Conservation (phyloP, 164 flowering plant genomes). For the Hamamelis virginiana region DNA sequence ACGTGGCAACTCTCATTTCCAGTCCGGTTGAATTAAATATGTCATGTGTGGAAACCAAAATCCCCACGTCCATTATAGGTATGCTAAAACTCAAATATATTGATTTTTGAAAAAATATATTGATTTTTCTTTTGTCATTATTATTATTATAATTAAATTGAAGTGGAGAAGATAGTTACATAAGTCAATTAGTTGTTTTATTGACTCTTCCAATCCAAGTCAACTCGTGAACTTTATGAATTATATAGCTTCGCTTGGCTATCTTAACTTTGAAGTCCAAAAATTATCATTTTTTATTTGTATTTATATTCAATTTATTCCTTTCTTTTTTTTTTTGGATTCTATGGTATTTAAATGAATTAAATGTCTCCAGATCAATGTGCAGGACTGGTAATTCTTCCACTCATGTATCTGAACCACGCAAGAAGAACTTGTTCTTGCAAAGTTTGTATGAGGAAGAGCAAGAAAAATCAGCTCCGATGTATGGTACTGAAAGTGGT, state of each 20-base stretch:
- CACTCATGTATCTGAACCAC: constrained; percentile 59
- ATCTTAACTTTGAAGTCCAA: neutral
- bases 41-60: too few relatives aligned
- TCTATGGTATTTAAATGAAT: neutral
- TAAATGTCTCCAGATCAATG: constrained; percentile 16
- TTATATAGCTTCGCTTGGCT: neutral
- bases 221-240: too few relatives aligned
- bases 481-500: constrained; percentile 16
- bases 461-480: constrained; percentile 16
- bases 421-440: constrained; percentile 73
- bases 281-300: neutral
- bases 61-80: too few relatives aligned
- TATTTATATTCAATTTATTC: neutral
- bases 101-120: too few relatives aligned
- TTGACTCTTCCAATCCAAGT: neutral
- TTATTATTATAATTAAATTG: too few relatives aligned
- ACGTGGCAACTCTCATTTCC: too few relatives aligned
- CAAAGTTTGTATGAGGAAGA: constrained; percentile 75
- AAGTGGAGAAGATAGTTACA: neutral
- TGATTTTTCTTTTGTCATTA: too few relatives aligned
- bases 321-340: neutral
- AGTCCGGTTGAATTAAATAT: too few relatives aligned
- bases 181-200: neutral
- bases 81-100: too few relatives aligned
- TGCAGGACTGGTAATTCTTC: constrained; percentile 75